These are phyloP conservation scores for Trypanosoma cruzi DNA, from an alignment of 208 protist genomes.

Conservation along the genomic window DNA sequence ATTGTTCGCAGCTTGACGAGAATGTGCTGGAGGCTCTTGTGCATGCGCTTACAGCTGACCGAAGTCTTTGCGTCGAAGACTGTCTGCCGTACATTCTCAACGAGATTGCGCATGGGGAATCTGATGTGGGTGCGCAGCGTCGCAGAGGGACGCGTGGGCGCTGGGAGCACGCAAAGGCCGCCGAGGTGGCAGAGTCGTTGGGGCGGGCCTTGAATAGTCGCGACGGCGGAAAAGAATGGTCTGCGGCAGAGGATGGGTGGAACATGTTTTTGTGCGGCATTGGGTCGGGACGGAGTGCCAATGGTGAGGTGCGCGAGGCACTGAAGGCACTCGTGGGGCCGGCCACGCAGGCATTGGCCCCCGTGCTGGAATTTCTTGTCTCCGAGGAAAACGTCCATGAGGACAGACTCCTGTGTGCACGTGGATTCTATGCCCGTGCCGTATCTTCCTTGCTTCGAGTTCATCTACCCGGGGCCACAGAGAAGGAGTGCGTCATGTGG, in stretches of 20 bases:
- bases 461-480: not conserved
- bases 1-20: conserved; percentile 1
- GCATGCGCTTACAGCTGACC: conserved; percentile 12
- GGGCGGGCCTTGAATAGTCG: not conserved
- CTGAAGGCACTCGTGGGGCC: not conserved
- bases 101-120: conserved; percentile 1
- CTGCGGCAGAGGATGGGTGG: conserved; percentile 16
- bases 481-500: conserved; percentile 12
- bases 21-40: conserved; percentile 14
- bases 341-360: conserved; percentile 8
- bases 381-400: not conserved
- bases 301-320: not conserved
- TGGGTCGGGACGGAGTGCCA: not conserved
- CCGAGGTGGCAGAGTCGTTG: not conserved
- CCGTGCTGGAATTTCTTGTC: conserved; percentile 19
- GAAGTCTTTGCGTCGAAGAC: not conserved
- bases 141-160: not conserved
- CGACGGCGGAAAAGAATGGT: conserved; percentile 2
- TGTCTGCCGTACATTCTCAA: conserved; percentile 14
- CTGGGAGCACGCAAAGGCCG: not conserved
- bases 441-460: conserved; percentile 15
- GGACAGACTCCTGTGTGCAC: not conserved
- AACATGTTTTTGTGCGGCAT: conserved; percentile 8
- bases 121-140: not conserved
- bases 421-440: conserved; percentile 23